A percentile compares a stretch with the other conserved stretches of the same genome.
Evolutionary conservation across 129 eudicot genomes (phyloP).

Genomic region (Flaveria bidentis): DNA sequence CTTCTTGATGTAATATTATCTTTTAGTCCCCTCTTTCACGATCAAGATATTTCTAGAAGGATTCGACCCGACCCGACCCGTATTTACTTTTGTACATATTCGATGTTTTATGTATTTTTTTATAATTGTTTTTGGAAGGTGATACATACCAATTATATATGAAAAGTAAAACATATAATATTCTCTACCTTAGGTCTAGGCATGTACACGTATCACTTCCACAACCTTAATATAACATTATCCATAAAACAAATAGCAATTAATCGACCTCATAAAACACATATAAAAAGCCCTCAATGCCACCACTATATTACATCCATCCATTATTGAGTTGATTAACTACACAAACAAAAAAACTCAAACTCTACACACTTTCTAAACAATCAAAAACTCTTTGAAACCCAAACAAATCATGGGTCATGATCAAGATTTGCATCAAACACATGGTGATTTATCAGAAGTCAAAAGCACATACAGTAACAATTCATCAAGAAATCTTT

Average conservation of each 20-base stretch:
- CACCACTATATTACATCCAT: slow-evolving; percentile 34
- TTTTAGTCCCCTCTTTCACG: no score
- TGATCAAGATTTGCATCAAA: slow-evolving; percentile 34
- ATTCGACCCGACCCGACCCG: no score
- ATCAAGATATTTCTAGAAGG: no score
- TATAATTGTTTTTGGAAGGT: not conserved
- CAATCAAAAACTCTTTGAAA: slow-evolving; percentile 6
- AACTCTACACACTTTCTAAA: slow-evolving; percentile 1
- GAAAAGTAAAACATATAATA: not conserved
- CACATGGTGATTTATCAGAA: slow-evolving; percentile 38
- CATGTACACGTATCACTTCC: slow-evolving; percentile 38
- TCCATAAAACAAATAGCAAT: slow-evolving; percentile 32
- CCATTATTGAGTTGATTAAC: slow-evolving; percentile 35
- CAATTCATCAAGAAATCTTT: slow-evolving; percentile 30
- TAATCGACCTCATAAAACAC: slow-evolving; percentile 38
- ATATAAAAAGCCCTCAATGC: slow-evolving; percentile 38
- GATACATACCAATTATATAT: slow-evolving; percentile 22
- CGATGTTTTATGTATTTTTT: not conserved
- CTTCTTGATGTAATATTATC: no score
- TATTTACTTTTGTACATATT: no score
- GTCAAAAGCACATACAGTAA: slow-evolving; percentile 33
- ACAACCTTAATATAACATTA: slow-evolving; percentile 34
- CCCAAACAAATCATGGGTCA: slow-evolving; percentile 41
- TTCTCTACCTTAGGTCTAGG: slow-evolving; percentile 28
- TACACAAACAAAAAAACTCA: slow-evolving; percentile 20